Evolutionary conservation across 345 rosid genomes (phyloP), one percentile per base, ranked within the genome.

Genomic region (Aquilaria yunnanensis): DNA sequence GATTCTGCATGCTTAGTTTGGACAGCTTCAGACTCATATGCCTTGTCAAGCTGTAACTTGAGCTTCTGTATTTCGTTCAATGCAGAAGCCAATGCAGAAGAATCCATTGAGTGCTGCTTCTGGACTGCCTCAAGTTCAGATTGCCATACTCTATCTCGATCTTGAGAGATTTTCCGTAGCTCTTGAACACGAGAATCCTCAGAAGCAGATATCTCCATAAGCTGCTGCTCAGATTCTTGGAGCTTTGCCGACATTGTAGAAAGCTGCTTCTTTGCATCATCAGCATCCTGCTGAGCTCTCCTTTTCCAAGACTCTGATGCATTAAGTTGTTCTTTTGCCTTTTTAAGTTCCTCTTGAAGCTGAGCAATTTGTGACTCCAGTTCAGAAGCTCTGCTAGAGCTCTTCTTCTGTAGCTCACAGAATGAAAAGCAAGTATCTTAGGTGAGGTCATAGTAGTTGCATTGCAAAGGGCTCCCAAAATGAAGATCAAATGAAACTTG

Each of bases 101-200:
- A 83, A 74, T 94, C 96, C 81, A 94, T 77, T 1, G 83, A 70
- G 51, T 91, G 86, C 57, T 88, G 97, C 72, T 84, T 88, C 75
- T 85, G 96, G 68, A 91, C 73, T 45, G 99, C 99, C 78, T 90
- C 97, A 12, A 94, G 89, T 70, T 94, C 99, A 53, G 99, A 90
- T 57, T 94, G 81, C 99, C 99, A 94, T 3, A 86, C 88, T 70
- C 80, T 82, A 75, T 94, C 99, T 47, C 97, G 83, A 54, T 87
- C 97, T 32, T 86, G 95, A 37, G 97, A 94, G 60, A 91, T 77
- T 62, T 87, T 77, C 14, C 88, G 82, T 58, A 94, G 93, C 77
- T 91, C 97, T 30, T 82, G 87, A 51, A 91, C 70, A 33, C 97
- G 78, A 12, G 71, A 75, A 74, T 94, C 96, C 63, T 94, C 99